Percentiles rank a stretch among this genome's conserved stretches.
phyloP scores from a whole-genome alignment of 768 basidiomycete species.

The Tricholoma matsutake region DNA sequence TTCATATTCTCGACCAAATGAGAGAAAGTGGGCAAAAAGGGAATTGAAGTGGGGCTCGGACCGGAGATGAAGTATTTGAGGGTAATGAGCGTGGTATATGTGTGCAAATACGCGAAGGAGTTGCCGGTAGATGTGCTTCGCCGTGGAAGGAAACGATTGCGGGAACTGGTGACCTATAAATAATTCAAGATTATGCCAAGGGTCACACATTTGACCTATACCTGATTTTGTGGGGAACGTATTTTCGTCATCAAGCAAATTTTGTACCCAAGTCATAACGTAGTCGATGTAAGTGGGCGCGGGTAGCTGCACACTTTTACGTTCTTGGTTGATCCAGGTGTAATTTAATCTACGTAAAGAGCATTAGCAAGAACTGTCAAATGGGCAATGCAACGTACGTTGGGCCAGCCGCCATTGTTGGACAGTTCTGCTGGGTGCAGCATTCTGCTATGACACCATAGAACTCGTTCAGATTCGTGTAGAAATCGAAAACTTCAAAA shows the following conservation, averaged over 20 bases:
- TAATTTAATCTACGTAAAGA: conserved; percentile 71
- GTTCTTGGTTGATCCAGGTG: conserved; percentile 96
- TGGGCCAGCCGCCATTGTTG: conserved; percentile 89
- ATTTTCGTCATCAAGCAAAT: conserved; percentile 88
- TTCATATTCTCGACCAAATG: conserved; percentile 95
- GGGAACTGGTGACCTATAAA: conserved; percentile 83
- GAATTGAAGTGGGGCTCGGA: conserved; percentile 96
- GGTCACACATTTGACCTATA: conserved; percentile 36
- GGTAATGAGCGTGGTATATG: conserved; percentile 95
- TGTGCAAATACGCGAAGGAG: conserved; percentile 97
- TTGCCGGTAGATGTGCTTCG: conserved; percentile 95
- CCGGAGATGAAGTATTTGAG: conserved; percentile 88
- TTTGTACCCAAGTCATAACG: conserved; percentile 98
- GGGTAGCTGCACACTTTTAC: conserved; percentile 86
- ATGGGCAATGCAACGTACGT: conserved; percentile 52
- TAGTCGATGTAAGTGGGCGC: conserved; percentile 98
- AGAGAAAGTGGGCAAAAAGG: conserved; percentile 95
- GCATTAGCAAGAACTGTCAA: conserved; percentile 4
- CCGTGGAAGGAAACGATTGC: conserved; percentile 81
- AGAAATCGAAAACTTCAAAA: conserved; percentile 89
- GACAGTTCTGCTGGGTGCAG: conserved; percentile 87
- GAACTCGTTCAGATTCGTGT: conserved; percentile 94
- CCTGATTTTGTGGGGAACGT: conserved; percentile 95
- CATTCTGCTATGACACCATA: conserved; percentile 94
- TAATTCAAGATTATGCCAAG: neutral